These are phyloP conservation scores for Musa itinerans DNA, from an alignment of 176 grass and related monocot species.

Conservation along the genomic window DNA sequence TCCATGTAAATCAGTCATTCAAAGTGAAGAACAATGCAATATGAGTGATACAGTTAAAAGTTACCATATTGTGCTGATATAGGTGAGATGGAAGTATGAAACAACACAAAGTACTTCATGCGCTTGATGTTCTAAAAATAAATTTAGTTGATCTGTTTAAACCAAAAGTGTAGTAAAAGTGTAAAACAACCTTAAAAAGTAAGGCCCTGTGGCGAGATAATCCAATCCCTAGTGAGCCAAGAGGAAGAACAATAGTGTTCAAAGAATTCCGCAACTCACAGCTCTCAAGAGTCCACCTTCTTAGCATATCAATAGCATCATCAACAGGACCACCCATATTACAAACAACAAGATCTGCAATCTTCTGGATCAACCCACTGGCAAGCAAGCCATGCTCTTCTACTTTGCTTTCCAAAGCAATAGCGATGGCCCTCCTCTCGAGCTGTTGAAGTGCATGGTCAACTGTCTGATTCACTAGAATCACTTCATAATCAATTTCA, in stretches of 20 bases:
- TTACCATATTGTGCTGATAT: neutral
- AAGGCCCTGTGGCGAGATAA: constrained; percentile 79
- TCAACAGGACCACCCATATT: constrained; percentile 74
- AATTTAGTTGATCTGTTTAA: neutral
- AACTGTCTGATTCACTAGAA: constrained; percentile 48
- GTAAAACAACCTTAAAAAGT: constrained; percentile 79
- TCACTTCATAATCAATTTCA: constrained; percentile 31
- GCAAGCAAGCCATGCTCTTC: constrained; percentile 24
- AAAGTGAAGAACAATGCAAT: neutral
- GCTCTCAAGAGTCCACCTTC: constrained; percentile 47
- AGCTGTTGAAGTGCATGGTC: constrained; percentile 50
- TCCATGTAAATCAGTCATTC: neutral
- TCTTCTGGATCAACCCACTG: constrained; percentile 51
- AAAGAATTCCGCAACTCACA: constrained; percentile 29
- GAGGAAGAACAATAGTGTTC: constrained; percentile 62
- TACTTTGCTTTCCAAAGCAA: constrained; percentile 33
- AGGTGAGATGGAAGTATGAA: neutral
- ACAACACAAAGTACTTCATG: neutral
- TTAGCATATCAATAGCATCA: constrained; percentile 57
- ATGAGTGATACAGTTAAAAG: neutral
- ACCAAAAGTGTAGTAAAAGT: neutral
- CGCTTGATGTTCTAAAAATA: neutral
- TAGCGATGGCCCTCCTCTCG: constrained; percentile 35
- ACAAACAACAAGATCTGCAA: constrained; percentile 60
- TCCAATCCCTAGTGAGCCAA: constrained; percentile 62